Base-by-base conservation (phyloP, 331 rosid species). In the Phaseolus coccineus region DNA sequence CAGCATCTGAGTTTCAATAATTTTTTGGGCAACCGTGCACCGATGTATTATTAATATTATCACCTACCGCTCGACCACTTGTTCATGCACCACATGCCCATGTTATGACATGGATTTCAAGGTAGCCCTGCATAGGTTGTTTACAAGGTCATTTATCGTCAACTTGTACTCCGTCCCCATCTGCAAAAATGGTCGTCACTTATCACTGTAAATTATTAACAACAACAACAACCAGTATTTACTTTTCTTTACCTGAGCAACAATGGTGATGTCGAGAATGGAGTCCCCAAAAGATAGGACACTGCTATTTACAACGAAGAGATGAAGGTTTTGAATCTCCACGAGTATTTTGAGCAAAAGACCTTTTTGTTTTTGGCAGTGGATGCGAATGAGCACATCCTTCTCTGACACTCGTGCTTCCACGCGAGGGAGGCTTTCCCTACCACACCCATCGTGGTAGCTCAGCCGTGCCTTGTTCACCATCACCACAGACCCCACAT, bases 321-420 rank as follows among this genome's bases (percentile, higher is more conserved):
- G 89, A n/a, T 72, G 48, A 28, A 80, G 85, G 27, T 31, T 80
- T 55, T 86, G 85, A 72, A 86, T 46, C 81, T 83, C 73, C 2
- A 55, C 3, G 4, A 86, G 69, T n/a, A 86, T 33, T 51, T 80
- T 86, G 13, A 77, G 40, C 31, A 83, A 40, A 71, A 86, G 8
- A 0, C 87, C 89, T 50, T 80, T 86, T 4, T 71, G 81, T 31
- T 86, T 83, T 10, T 71, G 70, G 75, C 89, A 83, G 40, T 71
- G 85, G 24, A 86, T 76, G 1, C 81, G 80, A 10, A 86, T 52
- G 19, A 86, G 85, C 42, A 86, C 85, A 15, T 86, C 83, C 27
- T 59, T 86, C 19, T 76, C 90, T 2, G 85, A 85, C 12, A 92
- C 88, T 87, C 87, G 90, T 5, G 91, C 91, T 75, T 90, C 94